Percentiles rank a stretch among this genome's conserved stretches.
These are phyloP conservation scores for Dryadomyces quercus-mongolicae DNA, from an alignment of 2,329 filamentous ascomycete species.

Conservation along the genomic window DNA sequence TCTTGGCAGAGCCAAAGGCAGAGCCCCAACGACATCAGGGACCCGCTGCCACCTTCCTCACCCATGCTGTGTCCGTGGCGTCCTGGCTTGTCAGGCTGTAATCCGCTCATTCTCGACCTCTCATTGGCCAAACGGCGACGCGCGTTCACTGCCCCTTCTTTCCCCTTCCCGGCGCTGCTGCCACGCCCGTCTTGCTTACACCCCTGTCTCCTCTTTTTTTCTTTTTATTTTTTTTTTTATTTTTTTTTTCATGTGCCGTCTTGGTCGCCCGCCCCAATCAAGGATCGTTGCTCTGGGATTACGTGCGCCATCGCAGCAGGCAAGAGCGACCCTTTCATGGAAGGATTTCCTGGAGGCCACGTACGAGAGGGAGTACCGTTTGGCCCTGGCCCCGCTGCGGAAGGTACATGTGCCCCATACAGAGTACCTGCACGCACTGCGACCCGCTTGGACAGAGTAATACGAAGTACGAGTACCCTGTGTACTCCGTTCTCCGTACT, in stretches of 20 bases:
- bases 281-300: background rate
- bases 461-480: background rate
- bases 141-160: constrained; percentile 12
- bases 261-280: constrained; percentile 1
- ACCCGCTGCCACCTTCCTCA: background rate
- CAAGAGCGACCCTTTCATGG: background rate
- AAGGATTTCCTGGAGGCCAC: background rate
- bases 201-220: background rate
- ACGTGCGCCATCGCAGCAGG: constrained; percentile 1
- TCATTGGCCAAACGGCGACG: constrained; percentile 12
- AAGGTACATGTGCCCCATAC: background rate
- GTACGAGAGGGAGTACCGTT: background rate
- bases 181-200: background rate
- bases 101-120: constrained; percentile 3
- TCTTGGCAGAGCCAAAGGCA: constrained; percentile 1
- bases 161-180: background rate
- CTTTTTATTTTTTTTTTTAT: background rate
- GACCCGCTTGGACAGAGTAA: background rate
- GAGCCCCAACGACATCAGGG: background rate
- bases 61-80: constrained; percentile 4
- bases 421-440: background rate
- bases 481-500: no score
- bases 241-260: background rate
- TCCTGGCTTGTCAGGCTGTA: constrained; percentile 6
- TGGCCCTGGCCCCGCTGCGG: background rate